Conservation (phyloP, 2,329 filamentous ascomycete species). For the Scedosporium apiospermum region DNA sequence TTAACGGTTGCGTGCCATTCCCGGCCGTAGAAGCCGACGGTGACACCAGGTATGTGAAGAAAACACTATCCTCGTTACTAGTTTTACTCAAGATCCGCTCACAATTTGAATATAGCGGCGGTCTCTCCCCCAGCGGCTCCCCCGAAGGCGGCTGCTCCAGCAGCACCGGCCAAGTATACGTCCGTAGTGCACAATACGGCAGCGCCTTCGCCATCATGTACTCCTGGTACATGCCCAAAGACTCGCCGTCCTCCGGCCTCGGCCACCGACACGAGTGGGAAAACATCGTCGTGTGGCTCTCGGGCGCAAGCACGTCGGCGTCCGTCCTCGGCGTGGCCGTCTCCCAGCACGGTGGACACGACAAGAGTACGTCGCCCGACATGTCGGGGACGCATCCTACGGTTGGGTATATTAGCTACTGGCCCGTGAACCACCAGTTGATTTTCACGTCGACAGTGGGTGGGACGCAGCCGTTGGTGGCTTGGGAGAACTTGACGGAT, state of each 20-base stretch:
- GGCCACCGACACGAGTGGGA: constrained; percentile 33
- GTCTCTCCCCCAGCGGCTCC: constrained; percentile 21
- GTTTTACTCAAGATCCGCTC: background rate
- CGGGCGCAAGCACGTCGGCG: constrained; percentile 16
- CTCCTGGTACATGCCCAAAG: constrained; percentile 37
- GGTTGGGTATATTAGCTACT: constrained; percentile 22
- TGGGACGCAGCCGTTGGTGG: constrained; percentile 27
- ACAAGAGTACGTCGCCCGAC: constrained; percentile 9
- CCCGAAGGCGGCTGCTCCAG: constrained; percentile 21
- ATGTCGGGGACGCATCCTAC: constrained; percentile 14
- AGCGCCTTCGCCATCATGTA: constrained; percentile 28
- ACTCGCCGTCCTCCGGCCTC: constrained; percentile 21
- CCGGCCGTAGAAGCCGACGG: constrained; percentile 49
- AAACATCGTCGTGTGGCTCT: constrained; percentile 21
- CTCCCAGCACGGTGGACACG: constrained; percentile 23
- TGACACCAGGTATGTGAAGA: constrained; percentile 39
- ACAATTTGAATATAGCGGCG: constrained; percentile 17
- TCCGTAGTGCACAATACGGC: constrained; percentile 18
- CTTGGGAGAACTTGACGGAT: constrained; percentile 31
- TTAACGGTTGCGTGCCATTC: constrained; percentile 53
- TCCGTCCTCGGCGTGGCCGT: constrained; percentile 25
- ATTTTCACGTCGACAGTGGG: constrained; percentile 25
- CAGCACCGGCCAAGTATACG: constrained; percentile 28
- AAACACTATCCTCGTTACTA: no score
- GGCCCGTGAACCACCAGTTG: constrained; percentile 25